Conservation (phyloP, 352 stramenopile species). For the Phytophthora nicotianae region DNA sequence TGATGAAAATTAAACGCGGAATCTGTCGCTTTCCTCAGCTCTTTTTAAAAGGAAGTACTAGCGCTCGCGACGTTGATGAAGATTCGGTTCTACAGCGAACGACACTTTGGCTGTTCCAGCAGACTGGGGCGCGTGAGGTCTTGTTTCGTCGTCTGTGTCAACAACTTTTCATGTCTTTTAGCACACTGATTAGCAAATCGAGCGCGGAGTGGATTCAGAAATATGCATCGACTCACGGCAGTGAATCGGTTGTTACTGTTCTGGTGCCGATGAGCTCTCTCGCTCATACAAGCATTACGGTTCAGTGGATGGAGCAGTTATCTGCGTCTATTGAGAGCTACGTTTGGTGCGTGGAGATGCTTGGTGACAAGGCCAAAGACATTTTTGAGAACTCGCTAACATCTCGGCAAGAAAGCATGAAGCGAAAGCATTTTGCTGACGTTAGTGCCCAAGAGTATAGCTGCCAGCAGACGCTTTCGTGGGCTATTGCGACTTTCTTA, state of each 20-base stretch:
- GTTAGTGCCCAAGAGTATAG: neutral
- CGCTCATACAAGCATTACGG: constrained; percentile 29
- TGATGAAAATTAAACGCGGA: constrained; percentile 63
- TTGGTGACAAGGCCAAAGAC: constrained; percentile 38
- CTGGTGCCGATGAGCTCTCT: constrained; percentile 56
- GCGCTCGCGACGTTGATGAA: constrained; percentile 2
- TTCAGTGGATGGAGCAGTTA: constrained; percentile 73
- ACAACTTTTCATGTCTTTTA: constrained; percentile 56
- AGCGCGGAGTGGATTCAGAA: constrained; percentile 58
- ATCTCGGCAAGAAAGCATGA: constrained; percentile 24
- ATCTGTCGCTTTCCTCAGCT: constrained; percentile 57
- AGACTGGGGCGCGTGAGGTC: constrained; percentile 38
- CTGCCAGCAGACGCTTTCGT: constrained; percentile 38
- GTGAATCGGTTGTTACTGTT: constrained; percentile 32
- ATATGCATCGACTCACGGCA: constrained; percentile 33
- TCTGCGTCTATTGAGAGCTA: constrained; percentile 64
- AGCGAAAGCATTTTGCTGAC: constrained; percentile 38
- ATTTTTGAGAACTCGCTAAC: constrained; percentile 32
- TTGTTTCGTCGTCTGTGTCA: constrained; percentile 49
- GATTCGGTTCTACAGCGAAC: constrained; percentile 25
- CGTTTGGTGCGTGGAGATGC: constrained; percentile 53
- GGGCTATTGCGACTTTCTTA: constrained; percentile 46
- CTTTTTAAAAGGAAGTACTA: constrained; percentile 35
- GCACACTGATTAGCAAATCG: constrained; percentile 40
- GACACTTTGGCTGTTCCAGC: constrained; percentile 50